Evolutionary conservation across 306 rosid species (phyloP).

Genomic region (Lotus japonicus): DNA sequence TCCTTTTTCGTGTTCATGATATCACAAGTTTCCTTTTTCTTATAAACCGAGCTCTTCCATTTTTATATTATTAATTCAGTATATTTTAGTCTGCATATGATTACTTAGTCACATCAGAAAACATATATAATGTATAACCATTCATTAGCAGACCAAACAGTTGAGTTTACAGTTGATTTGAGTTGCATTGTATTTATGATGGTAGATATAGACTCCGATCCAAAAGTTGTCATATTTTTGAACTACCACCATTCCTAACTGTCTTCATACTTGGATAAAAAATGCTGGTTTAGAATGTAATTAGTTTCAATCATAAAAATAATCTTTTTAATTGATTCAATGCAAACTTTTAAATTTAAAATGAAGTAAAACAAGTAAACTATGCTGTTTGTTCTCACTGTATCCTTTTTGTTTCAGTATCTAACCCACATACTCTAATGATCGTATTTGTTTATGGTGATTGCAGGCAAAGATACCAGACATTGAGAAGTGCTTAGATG

Average conservation of each 20-base stretch:
- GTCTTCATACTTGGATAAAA: not conserved
- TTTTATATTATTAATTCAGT: too few species aligned
- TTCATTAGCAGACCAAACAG: not conserved
- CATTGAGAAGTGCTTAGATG: conserved; percentile 83
- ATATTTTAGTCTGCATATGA: too few species aligned
- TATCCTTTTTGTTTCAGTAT: not conserved
- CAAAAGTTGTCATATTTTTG: not conserved
- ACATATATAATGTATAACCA: not conserved
- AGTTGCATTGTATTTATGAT: conserved; percentile 5
- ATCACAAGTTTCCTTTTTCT: too few species aligned
- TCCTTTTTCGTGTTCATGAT: too few species aligned
- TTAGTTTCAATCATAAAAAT: not conserved
- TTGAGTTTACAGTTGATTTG: not conserved
- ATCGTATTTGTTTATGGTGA: conserved; percentile 19
- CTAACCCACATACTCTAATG: not conserved
- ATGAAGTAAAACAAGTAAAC: not conserved
- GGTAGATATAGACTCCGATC: not conserved
- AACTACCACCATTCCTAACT: not conserved
- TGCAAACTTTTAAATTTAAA: not conserved
- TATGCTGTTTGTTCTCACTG: not conserved
- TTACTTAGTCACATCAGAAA: not conserved
- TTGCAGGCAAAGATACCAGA: conserved; percentile 96
- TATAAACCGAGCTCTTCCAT: too few species aligned
- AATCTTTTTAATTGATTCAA: not conserved
- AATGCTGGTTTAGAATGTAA: not conserved